Evolutionary conservation across 495 filamentous ascomycete genomes (phyloP).

Genomic region (Penicillium crystallinum): DNA sequence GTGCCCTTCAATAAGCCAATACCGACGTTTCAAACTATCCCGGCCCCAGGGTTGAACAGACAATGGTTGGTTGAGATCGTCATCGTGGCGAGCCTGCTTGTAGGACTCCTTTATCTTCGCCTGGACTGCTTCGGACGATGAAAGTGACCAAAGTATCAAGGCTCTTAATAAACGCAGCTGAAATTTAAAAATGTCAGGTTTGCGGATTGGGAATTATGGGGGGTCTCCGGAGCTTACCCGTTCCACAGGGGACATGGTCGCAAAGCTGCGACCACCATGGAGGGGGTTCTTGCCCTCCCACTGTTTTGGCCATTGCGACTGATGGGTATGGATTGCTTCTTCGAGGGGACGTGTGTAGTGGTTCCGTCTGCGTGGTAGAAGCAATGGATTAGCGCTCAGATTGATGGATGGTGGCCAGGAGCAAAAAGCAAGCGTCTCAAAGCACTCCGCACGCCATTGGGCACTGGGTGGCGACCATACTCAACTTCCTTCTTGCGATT

Average conservation of each 20-base stretch:
- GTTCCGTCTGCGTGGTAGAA: conserved; percentile 25
- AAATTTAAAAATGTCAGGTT: conserved; percentile 17
- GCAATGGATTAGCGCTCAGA: conserved; percentile 10
- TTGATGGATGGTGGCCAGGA: conserved; percentile 8
- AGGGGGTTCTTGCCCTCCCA: conserved; percentile 88
- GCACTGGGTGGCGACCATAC: conserved; percentile 54
- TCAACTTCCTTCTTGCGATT: conserved; percentile 98
- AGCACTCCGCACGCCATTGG: conserved; percentile 9
- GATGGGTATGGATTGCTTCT: conserved; percentile 82
- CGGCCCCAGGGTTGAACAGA: conserved; percentile 93
- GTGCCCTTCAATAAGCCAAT: conserved; percentile 88
- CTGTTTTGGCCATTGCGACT: conserved; percentile 79
- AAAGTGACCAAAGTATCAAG: conserved; percentile 83
- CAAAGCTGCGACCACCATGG: conserved; percentile 69
- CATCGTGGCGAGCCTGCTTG: conserved; percentile 83
- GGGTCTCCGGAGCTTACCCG: conserved; percentile 52
- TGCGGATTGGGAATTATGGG: neutral
- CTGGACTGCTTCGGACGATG: conserved; percentile 79
- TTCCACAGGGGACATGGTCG: conserved; percentile 70
- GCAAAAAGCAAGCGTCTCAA: conserved; percentile 10
- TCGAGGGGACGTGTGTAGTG: conserved; percentile 92
- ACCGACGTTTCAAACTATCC: conserved; percentile 84
- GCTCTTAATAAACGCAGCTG: conserved; percentile 78
- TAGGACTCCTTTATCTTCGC: conserved; percentile 79
- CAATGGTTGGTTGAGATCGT: conserved; percentile 87